A percentile compares a stretch with the other conserved stretches of the same genome.
Conservation (phyloP, 2,329 filamentous ascomycete genomes). For the Leptographium procerum region DNA sequence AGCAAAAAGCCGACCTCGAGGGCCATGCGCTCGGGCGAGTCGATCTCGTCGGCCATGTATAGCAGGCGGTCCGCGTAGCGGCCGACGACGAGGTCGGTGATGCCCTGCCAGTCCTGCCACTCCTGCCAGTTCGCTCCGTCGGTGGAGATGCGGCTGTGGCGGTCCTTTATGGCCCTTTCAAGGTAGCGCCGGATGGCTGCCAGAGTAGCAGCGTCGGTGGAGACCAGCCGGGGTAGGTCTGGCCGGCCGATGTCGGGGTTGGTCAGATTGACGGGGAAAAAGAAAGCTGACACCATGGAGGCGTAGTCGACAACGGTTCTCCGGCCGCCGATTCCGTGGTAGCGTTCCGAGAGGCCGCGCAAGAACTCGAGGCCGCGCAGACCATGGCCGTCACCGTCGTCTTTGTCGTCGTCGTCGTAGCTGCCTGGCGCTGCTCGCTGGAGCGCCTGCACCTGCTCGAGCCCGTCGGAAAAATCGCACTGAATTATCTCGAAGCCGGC, state of each 20-base stretch:
- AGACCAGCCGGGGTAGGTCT: not conserved
- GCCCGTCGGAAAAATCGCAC: slow-evolving; percentile 5
- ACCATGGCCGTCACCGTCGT: not conserved
- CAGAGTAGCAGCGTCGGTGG: not conserved
- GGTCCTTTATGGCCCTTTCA: not conserved
- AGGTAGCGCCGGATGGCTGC: not conserved
- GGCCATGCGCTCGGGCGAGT: not conserved
- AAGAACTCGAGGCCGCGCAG: not conserved
- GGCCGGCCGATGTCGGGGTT: not conserved
- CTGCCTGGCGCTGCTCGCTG: too few species aligned
- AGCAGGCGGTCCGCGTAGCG: not conserved
- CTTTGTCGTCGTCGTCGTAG: not conserved
- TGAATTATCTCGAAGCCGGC: slow-evolving; percentile 5
- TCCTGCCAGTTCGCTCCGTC: not conserved
- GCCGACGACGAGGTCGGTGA: slow-evolving; percentile 1
- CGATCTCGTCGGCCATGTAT: not conserved
- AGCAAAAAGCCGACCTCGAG: not conserved
- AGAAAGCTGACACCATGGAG: slow-evolving; percentile 4
- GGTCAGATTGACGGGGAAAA: slow-evolving; percentile 4
- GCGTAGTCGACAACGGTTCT: slow-evolving; percentile 1
- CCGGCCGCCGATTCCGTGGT: slow-evolving; percentile 1
- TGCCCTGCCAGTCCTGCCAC: slow-evolving; percentile 3
- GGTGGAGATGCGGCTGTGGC: too few species aligned
- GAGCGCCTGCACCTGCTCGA: slow-evolving; percentile 3
- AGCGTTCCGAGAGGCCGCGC: not conserved